phyloP scores from a whole-genome alignment of 805 yeast genomes.

The Yarrowia sp. region DNA sequence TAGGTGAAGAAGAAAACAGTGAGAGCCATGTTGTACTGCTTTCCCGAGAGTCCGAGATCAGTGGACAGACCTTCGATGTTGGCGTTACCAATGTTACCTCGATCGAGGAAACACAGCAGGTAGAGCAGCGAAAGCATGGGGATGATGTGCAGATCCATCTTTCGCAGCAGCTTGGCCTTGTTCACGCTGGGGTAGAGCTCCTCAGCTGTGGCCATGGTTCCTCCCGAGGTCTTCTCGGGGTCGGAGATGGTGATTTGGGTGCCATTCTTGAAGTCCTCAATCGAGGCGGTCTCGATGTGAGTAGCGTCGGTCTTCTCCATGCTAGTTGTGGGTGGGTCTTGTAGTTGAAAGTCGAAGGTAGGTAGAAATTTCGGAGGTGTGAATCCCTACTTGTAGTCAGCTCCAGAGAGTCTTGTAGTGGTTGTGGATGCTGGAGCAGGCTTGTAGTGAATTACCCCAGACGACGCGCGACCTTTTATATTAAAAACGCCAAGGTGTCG shows the following conservation, averaged over 20 bases:
- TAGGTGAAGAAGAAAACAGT: conserved; percentile 43
- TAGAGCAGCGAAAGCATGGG: conserved; percentile 50
- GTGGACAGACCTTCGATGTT: conserved; percentile 50
- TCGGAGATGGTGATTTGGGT: neutral
- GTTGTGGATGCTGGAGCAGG: neutral
- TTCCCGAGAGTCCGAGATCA: conserved; percentile 40
- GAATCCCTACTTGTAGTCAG: too few relatives aligned
- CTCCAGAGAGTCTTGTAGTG: too few relatives aligned
- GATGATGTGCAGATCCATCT: conserved; percentile 45
- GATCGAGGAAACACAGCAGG: conserved; percentile 50
- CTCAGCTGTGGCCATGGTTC: neutral
- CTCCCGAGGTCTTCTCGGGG: conserved; percentile 21
- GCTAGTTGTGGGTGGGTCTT: neutral
- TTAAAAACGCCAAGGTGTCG: neutral
- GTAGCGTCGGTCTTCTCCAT: conserved; percentile 13
- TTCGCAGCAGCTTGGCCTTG: conserved; percentile 36
- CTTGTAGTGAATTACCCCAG: conserved; percentile 23
- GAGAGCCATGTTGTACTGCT: conserved; percentile 42
- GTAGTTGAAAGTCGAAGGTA: neutral
- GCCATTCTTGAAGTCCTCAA: conserved; percentile 17
- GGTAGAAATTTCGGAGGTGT: too few relatives aligned
- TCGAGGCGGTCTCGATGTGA: conserved; percentile 17
- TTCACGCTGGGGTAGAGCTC: conserved; percentile 30
- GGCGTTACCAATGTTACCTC: conserved; percentile 55
- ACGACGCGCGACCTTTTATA: neutral